Base-by-base conservation (phyloP, 108 stramenopile species). In the Phaeodactylum tricornutum region DNA sequence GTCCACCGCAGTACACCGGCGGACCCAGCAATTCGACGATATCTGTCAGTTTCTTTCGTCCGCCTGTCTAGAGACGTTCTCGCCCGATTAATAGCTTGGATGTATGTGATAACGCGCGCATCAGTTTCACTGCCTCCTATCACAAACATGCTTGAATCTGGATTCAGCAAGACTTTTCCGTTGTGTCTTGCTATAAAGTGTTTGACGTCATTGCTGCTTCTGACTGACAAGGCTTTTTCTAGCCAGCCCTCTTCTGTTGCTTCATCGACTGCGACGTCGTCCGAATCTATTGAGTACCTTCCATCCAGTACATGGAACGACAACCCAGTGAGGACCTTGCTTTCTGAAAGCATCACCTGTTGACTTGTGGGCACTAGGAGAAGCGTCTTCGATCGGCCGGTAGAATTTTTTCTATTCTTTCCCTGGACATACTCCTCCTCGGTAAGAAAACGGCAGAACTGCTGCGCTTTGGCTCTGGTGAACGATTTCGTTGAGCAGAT, bases 271-370 rank as follows among this genome's bases (percentile, higher is more conserved):
- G 75, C 74, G 16, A 79, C 51, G 14, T 64, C 52, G 35, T 62
- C 62, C 28, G 42, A 33, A 23, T 79, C 66, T 2, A 87, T 33
- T 7, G 43, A 42, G 39, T 82, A 92, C 15, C 31, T 72, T 6
- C 89, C 89, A 23, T 73, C 72, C 3, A 87, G 62, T 1, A 87
- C 80, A 41, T 51, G 43, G 30, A 92, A 77, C n/a, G 45, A 49
- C 20, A 66, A 37, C 14, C 80, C 84, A 22, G 59, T 33, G 15
- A 92, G 60, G 2, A 67, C 64, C 0, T 47, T 45, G 46, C 58
- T 71, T 12, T 49, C 36, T 26, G 12, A 12, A 11, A 32, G 12
- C 9, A 31, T 55, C 48, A 37, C 7, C 14, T 59, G 32, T 20
- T 32, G 29, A 17, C 47, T 62, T 3, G 20, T 16, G 14, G 67